These are phyloP conservation scores for Hypoxylon sp. DNA, from an alignment of 2,329 filamentous ascomycete species.

Conservation along the genomic window DNA sequence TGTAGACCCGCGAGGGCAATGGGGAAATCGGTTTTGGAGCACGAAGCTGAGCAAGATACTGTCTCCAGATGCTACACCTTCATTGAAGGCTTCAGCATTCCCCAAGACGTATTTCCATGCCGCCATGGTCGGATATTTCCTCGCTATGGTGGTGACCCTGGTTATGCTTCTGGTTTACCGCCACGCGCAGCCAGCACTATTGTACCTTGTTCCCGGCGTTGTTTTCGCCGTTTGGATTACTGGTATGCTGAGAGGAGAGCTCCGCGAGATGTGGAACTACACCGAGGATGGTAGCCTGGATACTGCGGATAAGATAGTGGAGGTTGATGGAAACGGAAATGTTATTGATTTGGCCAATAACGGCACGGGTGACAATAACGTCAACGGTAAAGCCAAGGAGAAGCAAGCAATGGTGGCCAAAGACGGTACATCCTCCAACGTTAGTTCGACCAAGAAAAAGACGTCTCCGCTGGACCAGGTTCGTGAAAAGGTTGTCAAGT, in stretches of 20 bases:
- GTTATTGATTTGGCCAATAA: conserved; percentile 59
- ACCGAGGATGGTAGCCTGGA: conserved; percentile 78
- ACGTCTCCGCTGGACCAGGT: conserved; percentile 4
- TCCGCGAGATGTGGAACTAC: conserved; percentile 83
- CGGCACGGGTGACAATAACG: conserved; percentile 56
- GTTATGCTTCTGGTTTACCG: conserved; percentile 82
- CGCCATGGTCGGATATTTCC: conserved; percentile 80
- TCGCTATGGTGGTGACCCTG: conserved; percentile 84
- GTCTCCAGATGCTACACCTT: conserved; percentile 53
- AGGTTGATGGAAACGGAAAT: conserved; percentile 66
- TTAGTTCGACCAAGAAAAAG: conserved; percentile 11
- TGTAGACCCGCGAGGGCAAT: conserved; percentile 75
- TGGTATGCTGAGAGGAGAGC: conserved; percentile 78
- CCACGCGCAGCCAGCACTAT: conserved; percentile 88
- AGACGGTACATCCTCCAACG: background rate
- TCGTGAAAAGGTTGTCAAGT: conserved; percentile 41
- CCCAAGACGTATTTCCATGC: conserved; percentile 89
- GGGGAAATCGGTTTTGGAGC: conserved; percentile 90
- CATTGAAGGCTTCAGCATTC: conserved; percentile 69
- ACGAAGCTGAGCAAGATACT: conserved; percentile 51
- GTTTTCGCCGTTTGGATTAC: conserved; percentile 82
- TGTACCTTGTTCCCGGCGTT: conserved; percentile 93
- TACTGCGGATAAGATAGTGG: conserved; percentile 68
- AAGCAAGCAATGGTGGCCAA: conserved; percentile 48
- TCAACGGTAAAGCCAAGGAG: conserved; percentile 50